These are phyloP conservation scores for Trametes pubescens DNA, from an alignment of 1,284 basidiomycete genomes.

Conservation along the genomic window DNA sequence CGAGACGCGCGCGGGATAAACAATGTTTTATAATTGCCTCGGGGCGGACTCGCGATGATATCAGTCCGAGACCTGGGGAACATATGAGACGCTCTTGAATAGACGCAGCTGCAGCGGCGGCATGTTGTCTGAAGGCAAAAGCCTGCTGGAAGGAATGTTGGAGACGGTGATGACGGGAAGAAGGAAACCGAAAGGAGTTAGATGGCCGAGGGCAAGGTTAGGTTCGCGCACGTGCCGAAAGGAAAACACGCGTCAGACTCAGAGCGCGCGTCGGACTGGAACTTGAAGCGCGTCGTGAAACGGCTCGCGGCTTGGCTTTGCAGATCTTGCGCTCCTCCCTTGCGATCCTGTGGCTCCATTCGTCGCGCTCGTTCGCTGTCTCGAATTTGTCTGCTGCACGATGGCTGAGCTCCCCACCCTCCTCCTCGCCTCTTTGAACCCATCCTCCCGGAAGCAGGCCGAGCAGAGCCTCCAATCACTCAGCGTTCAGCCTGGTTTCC, in stretches of 20 bases:
- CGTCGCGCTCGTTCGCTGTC: constrained; percentile 3
- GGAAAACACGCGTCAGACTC: constrained; percentile 27
- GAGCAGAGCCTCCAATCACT: constrained; percentile 77
- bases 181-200: constrained; percentile 6
- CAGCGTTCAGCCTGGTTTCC: constrained; percentile 82
- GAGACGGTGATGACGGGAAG: neutral
- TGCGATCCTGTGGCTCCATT: constrained; percentile 16
- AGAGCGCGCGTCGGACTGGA: constrained; percentile 18
- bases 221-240: constrained; percentile 21
- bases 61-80: constrained; percentile 3
- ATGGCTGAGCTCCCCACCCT: constrained; percentile 76
- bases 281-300: constrained; percentile 10
- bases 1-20: neutral
- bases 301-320: neutral
- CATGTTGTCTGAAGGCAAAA: neutral
- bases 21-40: neutral
- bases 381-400: constrained; percentile 12
- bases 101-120: constrained; percentile 2
- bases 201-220: neutral
- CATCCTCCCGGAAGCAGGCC: constrained; percentile 78
- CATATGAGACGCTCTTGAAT: constrained; percentile 3
- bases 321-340: neutral
- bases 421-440: constrained; percentile 78
- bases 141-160: constrained; percentile 4
- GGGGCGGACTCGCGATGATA: neutral